phyloP scores from a whole-genome alignment of 2,329 filamentous ascomycete genomes.

The Penicillium sp. region DNA sequence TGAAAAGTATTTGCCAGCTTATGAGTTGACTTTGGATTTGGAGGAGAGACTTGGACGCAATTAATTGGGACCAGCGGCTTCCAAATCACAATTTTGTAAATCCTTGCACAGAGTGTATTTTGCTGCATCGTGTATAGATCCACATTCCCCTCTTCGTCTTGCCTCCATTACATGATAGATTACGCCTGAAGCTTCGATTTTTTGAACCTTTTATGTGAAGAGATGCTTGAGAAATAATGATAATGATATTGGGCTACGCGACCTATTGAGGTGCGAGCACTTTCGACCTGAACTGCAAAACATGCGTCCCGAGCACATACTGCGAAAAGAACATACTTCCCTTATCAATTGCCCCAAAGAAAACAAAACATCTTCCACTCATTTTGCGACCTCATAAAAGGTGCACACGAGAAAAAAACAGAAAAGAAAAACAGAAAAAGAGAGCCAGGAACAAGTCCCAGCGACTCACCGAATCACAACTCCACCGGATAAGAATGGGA shows the following conservation, averaged over 20 bases:
- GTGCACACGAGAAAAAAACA: not conserved
- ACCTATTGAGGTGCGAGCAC: constrained; percentile 2
- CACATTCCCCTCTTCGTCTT: constrained; percentile 3
- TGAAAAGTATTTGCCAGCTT: constrained; percentile 23
- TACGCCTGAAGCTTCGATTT: constrained; percentile 2
- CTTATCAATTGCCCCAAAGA: constrained; percentile 6
- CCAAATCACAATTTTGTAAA: no score
- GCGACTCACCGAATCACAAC: constrained; percentile 1
- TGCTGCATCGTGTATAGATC: constrained; percentile 11
- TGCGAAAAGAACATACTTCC: constrained; percentile 8
- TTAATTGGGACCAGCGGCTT: constrained; percentile 21
- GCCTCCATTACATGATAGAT: no score
- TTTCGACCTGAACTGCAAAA: constrained; percentile 14
- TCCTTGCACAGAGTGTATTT: no score
- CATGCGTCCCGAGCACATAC: constrained; percentile 25
- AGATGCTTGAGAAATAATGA: constrained; percentile 1
- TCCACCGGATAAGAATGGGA: not conserved
- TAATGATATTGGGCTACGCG: constrained; percentile 12
- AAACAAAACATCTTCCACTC: not conserved
- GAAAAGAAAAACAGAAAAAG: constrained; percentile 7
- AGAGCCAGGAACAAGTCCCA: no score
- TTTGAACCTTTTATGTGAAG: not conserved
- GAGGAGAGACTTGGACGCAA: constrained; percentile 74
- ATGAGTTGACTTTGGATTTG: constrained; percentile 52
- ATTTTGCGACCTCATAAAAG: not conserved